Conservation (phyloP, 2,329 filamentous ascomycete species). For the Neoascochyta sp. region DNA sequence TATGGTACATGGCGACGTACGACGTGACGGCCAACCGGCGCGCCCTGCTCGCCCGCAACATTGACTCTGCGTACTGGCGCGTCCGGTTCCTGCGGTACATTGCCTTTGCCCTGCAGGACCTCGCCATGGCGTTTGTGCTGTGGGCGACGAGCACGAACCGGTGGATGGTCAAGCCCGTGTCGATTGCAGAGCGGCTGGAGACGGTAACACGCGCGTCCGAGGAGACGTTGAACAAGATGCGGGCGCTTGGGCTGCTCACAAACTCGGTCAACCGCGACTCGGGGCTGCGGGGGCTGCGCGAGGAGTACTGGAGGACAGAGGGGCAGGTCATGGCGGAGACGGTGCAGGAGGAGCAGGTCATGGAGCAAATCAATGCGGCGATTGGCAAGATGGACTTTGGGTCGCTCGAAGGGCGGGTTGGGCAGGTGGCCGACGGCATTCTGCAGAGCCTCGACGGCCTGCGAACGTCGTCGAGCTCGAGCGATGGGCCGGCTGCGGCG, state of each 20-base stretch:
- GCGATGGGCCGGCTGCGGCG: not conserved
- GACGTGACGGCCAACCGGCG: slow-evolving; percentile 62
- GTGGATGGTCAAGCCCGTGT: slow-evolving; percentile 63
- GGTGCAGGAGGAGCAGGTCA: slow-evolving; percentile 74
- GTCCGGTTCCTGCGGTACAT: slow-evolving; percentile 61
- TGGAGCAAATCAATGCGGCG: slow-evolving; percentile 67
- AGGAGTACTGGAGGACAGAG: slow-evolving; percentile 79
- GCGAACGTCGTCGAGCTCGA: slow-evolving; percentile 3
- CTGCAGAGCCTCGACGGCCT: slow-evolving; percentile 31
- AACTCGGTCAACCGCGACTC: slow-evolving; percentile 77
- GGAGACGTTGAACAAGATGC: slow-evolving; percentile 61
- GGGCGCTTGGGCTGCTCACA: slow-evolving; percentile 68
- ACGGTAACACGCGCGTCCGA: slow-evolving; percentile 55
- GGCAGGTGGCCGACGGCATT: slow-evolving; percentile 43
- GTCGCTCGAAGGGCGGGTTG: slow-evolving; percentile 60
- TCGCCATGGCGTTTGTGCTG: slow-evolving; percentile 59
- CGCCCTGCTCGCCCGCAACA: slow-evolving; percentile 56
- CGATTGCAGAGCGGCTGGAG: slow-evolving; percentile 65
- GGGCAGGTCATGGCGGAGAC: slow-evolving; percentile 66
- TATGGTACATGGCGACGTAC: slow-evolving; percentile 63
- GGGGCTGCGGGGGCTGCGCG: slow-evolving; percentile 61
- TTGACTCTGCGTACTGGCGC: slow-evolving; percentile 71
- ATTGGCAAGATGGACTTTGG: slow-evolving; percentile 62
- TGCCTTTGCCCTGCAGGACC: slow-evolving; percentile 63
- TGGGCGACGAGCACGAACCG: slow-evolving; percentile 78